These are phyloP conservation scores for Uronychia setigera DNA, from an alignment of 73 alveolate genomes.

Conservation along the genomic window DNA sequence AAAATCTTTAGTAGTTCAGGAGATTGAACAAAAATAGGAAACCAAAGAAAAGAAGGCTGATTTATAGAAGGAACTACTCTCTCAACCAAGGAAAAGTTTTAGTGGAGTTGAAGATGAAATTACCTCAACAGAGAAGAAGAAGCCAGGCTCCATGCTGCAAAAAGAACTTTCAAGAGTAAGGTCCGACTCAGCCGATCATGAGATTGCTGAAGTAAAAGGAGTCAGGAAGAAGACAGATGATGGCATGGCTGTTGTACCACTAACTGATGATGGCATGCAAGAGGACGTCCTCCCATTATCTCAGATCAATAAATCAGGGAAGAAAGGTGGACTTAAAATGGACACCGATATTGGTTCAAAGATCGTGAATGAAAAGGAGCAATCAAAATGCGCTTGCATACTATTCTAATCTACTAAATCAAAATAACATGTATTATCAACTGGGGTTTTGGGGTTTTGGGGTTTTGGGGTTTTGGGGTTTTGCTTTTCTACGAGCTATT, in stretches of 20 bases:
- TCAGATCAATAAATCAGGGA: neutral
- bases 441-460: too few relatives aligned
- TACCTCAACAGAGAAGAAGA: neutral
- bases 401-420: neutral
- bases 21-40: neutral
- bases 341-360: neutral
- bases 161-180: neutral
- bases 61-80: neutral
- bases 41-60: neutral
- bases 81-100: neutral
- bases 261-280: too few relatives aligned
- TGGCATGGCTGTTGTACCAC: neutral
- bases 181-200: neutral
- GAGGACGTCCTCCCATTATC: neutral
- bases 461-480: too few relatives aligned
- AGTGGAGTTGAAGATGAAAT: neutral
- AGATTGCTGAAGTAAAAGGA: neutral
- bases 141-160: neutral
- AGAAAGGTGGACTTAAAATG: neutral
- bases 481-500: too few relatives aligned
- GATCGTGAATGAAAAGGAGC: neutral
- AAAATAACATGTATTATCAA: too few relatives aligned
- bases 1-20: neutral
- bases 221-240: constrained; percentile 1
- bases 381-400: neutral